These are phyloP conservation scores for Pleurotus platypus DNA, from an alignment of 768 basidiomycete genomes.

Conservation along the genomic window DNA sequence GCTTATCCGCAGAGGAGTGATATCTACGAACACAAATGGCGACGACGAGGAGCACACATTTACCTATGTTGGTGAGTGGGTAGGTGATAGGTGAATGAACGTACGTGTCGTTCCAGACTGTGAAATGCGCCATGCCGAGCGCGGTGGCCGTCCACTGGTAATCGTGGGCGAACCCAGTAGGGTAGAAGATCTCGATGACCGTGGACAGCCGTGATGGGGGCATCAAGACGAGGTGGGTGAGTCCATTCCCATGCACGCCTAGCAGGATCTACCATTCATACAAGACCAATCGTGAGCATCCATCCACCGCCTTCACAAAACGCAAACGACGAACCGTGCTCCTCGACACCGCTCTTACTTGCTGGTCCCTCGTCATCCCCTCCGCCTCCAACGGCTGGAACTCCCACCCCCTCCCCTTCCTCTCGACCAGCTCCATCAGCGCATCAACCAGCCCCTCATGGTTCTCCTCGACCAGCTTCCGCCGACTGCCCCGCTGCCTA, in stretches of 20 bases:
- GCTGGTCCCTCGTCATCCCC: conserved; percentile 69
- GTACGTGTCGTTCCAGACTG: conserved; percentile 79
- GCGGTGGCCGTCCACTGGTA: conserved; percentile 81
- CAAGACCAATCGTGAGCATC: background rate
- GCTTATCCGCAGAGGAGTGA: conserved; percentile 33
- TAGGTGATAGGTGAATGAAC: too few species aligned
- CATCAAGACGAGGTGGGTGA: conserved; percentile 84
- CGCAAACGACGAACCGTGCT: conserved; percentile 55
- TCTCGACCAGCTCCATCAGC: conserved; percentile 44
- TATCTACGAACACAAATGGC: conserved; percentile 22
- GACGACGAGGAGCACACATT: conserved; percentile 7
- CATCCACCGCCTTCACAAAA: background rate
- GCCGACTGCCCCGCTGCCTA: conserved; percentile 51
- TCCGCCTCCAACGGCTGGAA: conserved; percentile 61
- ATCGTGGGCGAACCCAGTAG: conserved; percentile 78
- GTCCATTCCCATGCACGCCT: conserved; percentile 77
- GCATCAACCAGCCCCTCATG: conserved; percentile 52
- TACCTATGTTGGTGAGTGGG: too few species aligned
- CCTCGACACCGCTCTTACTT: conserved; percentile 57
- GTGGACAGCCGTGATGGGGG: conserved; percentile 68
- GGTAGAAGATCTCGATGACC: conserved; percentile 84
- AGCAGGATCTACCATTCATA: conserved; percentile 48
- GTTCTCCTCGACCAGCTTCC: conserved; percentile 51
- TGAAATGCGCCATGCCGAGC: conserved; percentile 71
- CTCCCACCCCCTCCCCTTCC: conserved; percentile 48